Evolutionary conservation across 805 yeast genomes (phyloP).

Genomic region (Candida easanensis): DNA sequence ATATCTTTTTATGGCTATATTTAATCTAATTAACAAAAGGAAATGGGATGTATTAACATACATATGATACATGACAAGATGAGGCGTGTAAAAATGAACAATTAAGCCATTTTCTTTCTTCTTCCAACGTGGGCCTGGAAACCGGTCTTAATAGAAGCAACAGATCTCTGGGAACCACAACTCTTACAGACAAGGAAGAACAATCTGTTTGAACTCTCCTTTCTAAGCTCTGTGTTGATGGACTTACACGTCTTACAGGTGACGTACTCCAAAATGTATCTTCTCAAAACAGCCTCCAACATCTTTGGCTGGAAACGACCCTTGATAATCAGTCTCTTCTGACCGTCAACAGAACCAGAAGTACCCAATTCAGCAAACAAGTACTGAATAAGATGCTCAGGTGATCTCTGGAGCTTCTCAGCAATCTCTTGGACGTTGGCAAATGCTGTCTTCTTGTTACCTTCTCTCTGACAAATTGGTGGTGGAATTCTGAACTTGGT

Average conservation of each 20-base stretch:
- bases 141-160: conserved; percentile 97
- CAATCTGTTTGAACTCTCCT: conserved; percentile 94
- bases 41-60: conserved; percentile 4
- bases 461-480: conserved; percentile 95
- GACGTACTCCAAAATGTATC: conserved; percentile 95
- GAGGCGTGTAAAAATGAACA: conserved; percentile 1
- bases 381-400: conserved; percentile 95
- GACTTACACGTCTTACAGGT: conserved; percentile 99
- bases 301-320: conserved; percentile 98
- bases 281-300: conserved; percentile 92
- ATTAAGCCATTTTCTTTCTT: conserved; percentile 58
- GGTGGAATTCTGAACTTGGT: conserved; percentile 96
- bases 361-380: conserved; percentile 99
- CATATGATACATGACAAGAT: conserved; percentile 6
- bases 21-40: neutral
- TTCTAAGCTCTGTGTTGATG: conserved; percentile 91
- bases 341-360: conserved; percentile 98
- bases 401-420: conserved; percentile 90
- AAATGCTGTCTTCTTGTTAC: conserved; percentile 92
- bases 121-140: conserved; percentile 97
- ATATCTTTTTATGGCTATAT: too few species aligned
- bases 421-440: conserved; percentile 95
- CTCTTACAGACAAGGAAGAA: conserved; percentile 97
- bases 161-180: conserved; percentile 97
- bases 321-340: conserved; percentile 92